Evolutionary conservation across 2,329 filamentous ascomycete species (phyloP), one percentile per base, ranked within the genome.

Genomic region (Beauveria pseudobassiana): DNA sequence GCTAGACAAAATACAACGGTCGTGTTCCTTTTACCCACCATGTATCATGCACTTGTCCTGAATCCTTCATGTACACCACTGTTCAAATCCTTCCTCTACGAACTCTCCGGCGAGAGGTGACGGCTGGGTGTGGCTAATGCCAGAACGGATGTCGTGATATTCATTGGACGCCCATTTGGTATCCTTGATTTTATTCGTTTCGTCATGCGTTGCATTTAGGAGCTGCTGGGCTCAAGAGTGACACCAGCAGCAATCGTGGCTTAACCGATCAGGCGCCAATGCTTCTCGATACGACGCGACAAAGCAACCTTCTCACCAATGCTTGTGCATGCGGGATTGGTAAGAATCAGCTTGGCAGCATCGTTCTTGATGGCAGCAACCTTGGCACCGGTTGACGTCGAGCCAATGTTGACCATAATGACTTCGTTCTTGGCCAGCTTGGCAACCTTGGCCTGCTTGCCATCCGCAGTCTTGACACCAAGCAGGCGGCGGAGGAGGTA

Each of bases 321-420:
- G 75, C 96, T 93, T 56, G 95, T 99, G 82, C 95, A 99, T 63
- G 95, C 95, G 50, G 93, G 93, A 74, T 87, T 93, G 64, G 93
- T 98, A 69, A 99, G 82, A 63, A 91, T 88, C 67, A 99, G 84
- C 82, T 97, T 97, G 62, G 95, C 95, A 62, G 93, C 93, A 84
- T 99, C 95, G 72, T 93, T 93, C 85, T 95, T 97, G 74, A 98
- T 96, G 71, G 91, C 93, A 63, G 95, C 86, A 59, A 99, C 91
- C 86, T 98, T 99, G 68, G 95, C 95, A 77, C 95, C 95, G 16
- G 93, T 97, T 52, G 95, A 96, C 10, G 93, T 98, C 43, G 91
- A 96, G 65, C 95, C 95, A 74, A 99, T 99, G 82, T 99, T 99
- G 67, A 99, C 95, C 95, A 99, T 98, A 77, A 99, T 88, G 71